These are phyloP conservation scores for Lentinula lateritia DNA, from an alignment of 768 basidiomycete species.

Conservation along the genomic window DNA sequence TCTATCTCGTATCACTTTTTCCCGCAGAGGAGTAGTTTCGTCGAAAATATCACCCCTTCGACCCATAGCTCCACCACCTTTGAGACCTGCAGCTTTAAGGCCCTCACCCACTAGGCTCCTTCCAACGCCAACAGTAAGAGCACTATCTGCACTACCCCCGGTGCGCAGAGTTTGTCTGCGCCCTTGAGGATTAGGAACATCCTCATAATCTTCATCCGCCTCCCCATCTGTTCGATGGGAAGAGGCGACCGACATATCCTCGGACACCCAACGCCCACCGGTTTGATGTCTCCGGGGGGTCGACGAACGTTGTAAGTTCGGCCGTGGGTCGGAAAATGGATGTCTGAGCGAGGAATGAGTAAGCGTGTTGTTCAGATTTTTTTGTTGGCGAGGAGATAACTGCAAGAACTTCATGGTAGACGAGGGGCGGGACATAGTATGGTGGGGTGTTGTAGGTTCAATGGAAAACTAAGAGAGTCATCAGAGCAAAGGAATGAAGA, in stretches of 20 bases:
- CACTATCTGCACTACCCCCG: slow-evolving; percentile 68
- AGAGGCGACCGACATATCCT: slow-evolving; percentile 25
- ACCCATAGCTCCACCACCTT: slow-evolving; percentile 3
- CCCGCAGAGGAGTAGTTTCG: slow-evolving; percentile 2
- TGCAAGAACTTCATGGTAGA: background rate
- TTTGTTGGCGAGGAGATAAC: slow-evolving; percentile 5
- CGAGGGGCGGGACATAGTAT: slow-evolving; percentile 2
- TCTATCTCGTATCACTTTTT: slow-evolving; percentile 13
- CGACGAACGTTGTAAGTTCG: background rate
- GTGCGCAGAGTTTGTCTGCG: slow-evolving; percentile 47
- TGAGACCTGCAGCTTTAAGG: slow-evolving; percentile 8
- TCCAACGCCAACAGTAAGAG: slow-evolving; percentile 37
- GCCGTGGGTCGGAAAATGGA: background rate
- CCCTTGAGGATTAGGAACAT: slow-evolving; percentile 22
- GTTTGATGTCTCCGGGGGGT: slow-evolving; percentile 38
- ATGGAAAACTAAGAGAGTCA: slow-evolving; percentile 18
- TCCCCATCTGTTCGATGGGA: slow-evolving; percentile 19
- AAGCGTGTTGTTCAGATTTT: background rate
- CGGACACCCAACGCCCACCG: slow-evolving; percentile 40
- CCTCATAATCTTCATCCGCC: slow-evolving; percentile 16
- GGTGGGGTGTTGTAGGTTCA: slow-evolving; percentile 36
- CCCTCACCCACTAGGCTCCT: slow-evolving; percentile 61
- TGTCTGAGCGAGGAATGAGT: background rate
- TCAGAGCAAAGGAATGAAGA: background rate
- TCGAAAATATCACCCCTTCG: slow-evolving; percentile 19